phyloP scores from a whole-genome alignment of 345 rosid species.

The Eucalyptus shirleyi region DNA sequence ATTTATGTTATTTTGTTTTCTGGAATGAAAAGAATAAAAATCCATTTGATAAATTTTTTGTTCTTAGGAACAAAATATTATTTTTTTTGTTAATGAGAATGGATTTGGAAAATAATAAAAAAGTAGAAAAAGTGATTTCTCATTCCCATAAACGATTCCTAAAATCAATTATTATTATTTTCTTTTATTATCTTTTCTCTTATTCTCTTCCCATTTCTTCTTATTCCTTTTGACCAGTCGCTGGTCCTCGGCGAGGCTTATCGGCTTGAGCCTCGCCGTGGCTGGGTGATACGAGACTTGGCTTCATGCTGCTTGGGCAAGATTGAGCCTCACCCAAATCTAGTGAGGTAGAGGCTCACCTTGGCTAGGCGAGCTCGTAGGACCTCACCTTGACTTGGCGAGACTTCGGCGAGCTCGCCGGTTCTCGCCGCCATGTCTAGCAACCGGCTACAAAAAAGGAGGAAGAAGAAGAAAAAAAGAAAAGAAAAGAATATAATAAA shows the following conservation, averaged over 20 bases:
- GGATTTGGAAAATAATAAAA: too few species aligned
- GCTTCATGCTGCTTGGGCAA: accelerated
- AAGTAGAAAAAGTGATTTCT: too few species aligned
- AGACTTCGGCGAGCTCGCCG: accelerated
- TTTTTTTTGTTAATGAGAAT: too few species aligned
- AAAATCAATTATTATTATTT: too few species aligned
- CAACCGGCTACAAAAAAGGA: accelerated
- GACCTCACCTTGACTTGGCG: too few species aligned
- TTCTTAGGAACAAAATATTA: accelerated
- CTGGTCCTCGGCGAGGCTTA: accelerated
- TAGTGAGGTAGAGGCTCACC: accelerated
- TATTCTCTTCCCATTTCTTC: too few species aligned
- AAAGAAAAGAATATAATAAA: too few species aligned
- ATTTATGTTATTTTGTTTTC: accelerated
- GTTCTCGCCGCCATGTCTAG: accelerated
- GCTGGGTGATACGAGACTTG: accelerated
- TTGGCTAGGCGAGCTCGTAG: accelerated
- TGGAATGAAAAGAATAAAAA: accelerated
- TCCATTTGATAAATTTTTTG: too few species aligned
- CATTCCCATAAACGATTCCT: too few species aligned
- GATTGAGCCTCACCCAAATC: too few species aligned
- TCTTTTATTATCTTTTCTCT: too few species aligned
- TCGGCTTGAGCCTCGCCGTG: accelerated
- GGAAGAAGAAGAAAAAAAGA: too few species aligned
- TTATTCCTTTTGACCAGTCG: accelerated